phyloP scores from a whole-genome alignment of 257 asterid species.

The Salvia splendens region DNA sequence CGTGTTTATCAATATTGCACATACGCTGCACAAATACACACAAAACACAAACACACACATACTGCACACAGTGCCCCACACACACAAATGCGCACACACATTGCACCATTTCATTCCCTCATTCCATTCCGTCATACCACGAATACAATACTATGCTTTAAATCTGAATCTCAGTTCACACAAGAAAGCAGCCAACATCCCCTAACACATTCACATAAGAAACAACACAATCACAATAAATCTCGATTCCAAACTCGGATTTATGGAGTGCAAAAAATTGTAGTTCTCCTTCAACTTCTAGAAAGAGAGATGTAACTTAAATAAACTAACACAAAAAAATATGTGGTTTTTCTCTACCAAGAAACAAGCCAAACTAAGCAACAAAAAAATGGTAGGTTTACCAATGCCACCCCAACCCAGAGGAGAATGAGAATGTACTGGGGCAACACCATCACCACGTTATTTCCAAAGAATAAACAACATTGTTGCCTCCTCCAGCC shows the following conservation, averaged over 20 bases:
- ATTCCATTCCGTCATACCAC: too few relatives aligned
- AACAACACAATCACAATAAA: neutral
- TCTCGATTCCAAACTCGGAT: slow-evolving; percentile 15
- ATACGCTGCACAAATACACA: too few relatives aligned
- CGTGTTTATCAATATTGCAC: too few relatives aligned
- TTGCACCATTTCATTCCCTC: too few relatives aligned
- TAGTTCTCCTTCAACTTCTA: slow-evolving; percentile 30
- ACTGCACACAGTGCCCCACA: too few relatives aligned
- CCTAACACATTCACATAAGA: too few relatives aligned
- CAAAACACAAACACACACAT: too few relatives aligned
- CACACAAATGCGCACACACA: too few relatives aligned
- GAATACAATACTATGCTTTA: too few relatives aligned
- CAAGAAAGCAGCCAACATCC: too few relatives aligned
- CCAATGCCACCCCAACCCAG: slow-evolving; percentile 15
- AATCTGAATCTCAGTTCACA: too few relatives aligned
- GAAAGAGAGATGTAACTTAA: slow-evolving; percentile 37
- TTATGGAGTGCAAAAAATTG: slow-evolving; percentile 16
- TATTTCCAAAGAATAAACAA: slow-evolving; percentile 51
- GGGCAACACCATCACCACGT: slow-evolving; percentile 11
- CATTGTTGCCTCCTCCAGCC: slow-evolving; percentile 18
- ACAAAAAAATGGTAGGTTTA: slow-evolving; percentile 14
- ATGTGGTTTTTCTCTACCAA: slow-evolving; percentile 4
- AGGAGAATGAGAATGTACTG: slow-evolving; percentile 43
- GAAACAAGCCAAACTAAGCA: slow-evolving; percentile 32
- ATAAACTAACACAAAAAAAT: slow-evolving; percentile 9